Percentiles rank a stretch among this genome's conserved stretches.
Conservation (phyloP, 2,329 filamentous ascomycete species). For the Geosmithia flava region DNA sequence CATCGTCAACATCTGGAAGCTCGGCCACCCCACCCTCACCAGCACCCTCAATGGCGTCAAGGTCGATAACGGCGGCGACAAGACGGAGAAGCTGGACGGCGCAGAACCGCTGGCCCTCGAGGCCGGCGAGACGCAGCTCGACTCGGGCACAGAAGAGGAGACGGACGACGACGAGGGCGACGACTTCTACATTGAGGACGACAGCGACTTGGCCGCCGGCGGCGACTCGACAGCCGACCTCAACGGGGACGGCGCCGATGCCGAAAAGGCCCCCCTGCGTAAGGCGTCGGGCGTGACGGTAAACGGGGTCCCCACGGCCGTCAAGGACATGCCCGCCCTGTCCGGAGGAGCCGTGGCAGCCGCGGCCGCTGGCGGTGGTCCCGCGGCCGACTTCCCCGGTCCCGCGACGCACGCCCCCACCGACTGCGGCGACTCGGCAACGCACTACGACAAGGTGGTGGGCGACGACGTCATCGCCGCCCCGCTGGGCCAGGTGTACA, state of each 20-base stretch:
- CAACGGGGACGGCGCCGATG: slow-evolving; percentile 37
- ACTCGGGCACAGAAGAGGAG: slow-evolving; percentile 43
- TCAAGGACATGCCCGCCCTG: neutral
- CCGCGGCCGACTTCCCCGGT: slow-evolving; percentile 63
- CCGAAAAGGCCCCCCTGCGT: slow-evolving; percentile 47
- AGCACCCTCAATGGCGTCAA: slow-evolving; percentile 84
- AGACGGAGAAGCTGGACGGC: slow-evolving; percentile 69
- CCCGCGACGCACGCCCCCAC: slow-evolving; percentile 73
- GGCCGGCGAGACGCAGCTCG: slow-evolving; percentile 31
- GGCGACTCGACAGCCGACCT: slow-evolving; percentile 35
- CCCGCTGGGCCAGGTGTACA: slow-evolving; percentile 85
- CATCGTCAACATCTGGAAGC: slow-evolving; percentile 96
- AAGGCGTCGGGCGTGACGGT: slow-evolving; percentile 53
- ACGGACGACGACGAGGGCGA: slow-evolving; percentile 57
- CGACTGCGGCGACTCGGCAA: slow-evolving; percentile 65
- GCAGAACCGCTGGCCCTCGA: slow-evolving; percentile 8
- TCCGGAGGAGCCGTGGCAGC: neutral
- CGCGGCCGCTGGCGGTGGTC: slow-evolving; percentile 13
- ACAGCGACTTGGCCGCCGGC: slow-evolving; percentile 53
- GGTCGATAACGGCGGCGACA: slow-evolving; percentile 76
- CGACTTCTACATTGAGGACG: slow-evolving; percentile 69
- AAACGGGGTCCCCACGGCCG: slow-evolving; percentile 20
- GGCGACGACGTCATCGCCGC: slow-evolving; percentile 80
- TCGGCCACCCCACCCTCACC: slow-evolving; percentile 82
- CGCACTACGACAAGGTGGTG: slow-evolving; percentile 74